phyloP scores from a whole-genome alignment of 2,329 filamentous ascomycete genomes.

The Fusarium sp. region DNA sequence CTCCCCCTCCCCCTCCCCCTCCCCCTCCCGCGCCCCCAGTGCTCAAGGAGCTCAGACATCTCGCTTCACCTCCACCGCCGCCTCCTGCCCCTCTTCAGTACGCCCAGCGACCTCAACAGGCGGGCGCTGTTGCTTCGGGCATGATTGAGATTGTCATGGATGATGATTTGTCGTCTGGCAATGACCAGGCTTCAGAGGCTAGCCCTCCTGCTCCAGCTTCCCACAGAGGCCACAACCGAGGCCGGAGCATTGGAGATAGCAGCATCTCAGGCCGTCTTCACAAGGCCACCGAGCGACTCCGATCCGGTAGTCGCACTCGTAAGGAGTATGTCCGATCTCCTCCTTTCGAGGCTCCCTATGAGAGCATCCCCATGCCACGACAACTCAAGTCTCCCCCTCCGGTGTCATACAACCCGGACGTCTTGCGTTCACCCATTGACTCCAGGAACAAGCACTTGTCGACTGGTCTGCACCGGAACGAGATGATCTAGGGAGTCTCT shows the following conservation, averaged over 20 bases:
- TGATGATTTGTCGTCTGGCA: slow-evolving; percentile 61
- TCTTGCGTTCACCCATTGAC: slow-evolving; percentile 53
- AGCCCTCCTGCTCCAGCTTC: slow-evolving; percentile 52
- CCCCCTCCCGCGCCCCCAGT: slow-evolving; percentile 67
- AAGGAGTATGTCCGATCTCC: slow-evolving; percentile 56
- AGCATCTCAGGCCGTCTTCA: slow-evolving; percentile 67
- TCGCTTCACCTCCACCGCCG: slow-evolving; percentile 71
- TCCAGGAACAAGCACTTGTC: slow-evolving; percentile 57
- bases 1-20: slow-evolving; percentile 58
- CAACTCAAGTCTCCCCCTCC: slow-evolving; percentile 55
- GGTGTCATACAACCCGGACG: slow-evolving; percentile 56
- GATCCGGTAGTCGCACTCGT: slow-evolving; percentile 69
- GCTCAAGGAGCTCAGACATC: slow-evolving; percentile 72
- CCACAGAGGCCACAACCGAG: slow-evolving; percentile 67
- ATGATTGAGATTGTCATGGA: slow-evolving; percentile 78
- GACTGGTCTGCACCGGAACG: slow-evolving; percentile 66
- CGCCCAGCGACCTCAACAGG: slow-evolving; percentile 56
- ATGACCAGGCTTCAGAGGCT: slow-evolving; percentile 38
- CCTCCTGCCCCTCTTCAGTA: slow-evolving; percentile 70
- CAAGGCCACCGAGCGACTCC: slow-evolving; percentile 71
- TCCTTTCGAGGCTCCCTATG: slow-evolving; percentile 56
- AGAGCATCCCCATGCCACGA: slow-evolving; percentile 55
- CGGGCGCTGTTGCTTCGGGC: slow-evolving; percentile 64
- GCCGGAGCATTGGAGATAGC: slow-evolving; percentile 67
- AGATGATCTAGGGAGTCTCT: slow-evolving; percentile 64